Evolutionary conservation across 176 grass and related monocot species (phyloP), one percentile per base, ranked within the genome.

Genomic region (Oryza officinalis): DNA sequence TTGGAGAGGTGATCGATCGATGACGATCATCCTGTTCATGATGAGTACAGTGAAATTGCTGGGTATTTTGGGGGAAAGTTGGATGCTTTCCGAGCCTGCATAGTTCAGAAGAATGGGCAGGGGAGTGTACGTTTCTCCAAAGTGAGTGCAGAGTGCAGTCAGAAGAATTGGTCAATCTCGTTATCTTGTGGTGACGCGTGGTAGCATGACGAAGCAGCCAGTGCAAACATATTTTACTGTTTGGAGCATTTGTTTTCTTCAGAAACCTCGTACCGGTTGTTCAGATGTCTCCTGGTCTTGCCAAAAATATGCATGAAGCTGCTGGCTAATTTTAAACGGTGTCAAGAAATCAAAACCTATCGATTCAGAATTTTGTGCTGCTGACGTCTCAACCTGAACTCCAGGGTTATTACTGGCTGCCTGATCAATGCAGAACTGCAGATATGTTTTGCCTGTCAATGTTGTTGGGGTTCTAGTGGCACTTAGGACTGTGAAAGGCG

Each of bases 1-100:
- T 8, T 57, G 15, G 15, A 6, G 13, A 49, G 46, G 46, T 20
- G 49, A 57, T 43, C 1, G 31, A 9, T 72, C 10, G 31, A 5
- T 72, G 3, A 35, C 10, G 31, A 5, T 72, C 6, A 35, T 72
- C 13, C 8, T 52, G 41, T 65, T 30, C 74, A 49, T 52, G 86
- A 13, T 32, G 83, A 33, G 64, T 20, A 31, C 46, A 33, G 64
- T 30, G 79, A 52, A 72, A 28, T 32, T 50, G 28, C n/a, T 7
- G 50, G 18, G 37, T 8, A 69, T 60, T 27, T 69, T n/a, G 31
- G 54, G 26, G 8, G 23, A 80, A 77, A 87, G 28, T 14, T 23
- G 28, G 69, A 57, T 86, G 60, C 69, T 74, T 54, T 74, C 67
- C 18, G 60, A 63, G 37, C 10, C 20, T 35, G 35, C 38, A 45